Base-by-base conservation (phyloP, 805 yeast species). In the Yamadazyma laniorum region DNA sequence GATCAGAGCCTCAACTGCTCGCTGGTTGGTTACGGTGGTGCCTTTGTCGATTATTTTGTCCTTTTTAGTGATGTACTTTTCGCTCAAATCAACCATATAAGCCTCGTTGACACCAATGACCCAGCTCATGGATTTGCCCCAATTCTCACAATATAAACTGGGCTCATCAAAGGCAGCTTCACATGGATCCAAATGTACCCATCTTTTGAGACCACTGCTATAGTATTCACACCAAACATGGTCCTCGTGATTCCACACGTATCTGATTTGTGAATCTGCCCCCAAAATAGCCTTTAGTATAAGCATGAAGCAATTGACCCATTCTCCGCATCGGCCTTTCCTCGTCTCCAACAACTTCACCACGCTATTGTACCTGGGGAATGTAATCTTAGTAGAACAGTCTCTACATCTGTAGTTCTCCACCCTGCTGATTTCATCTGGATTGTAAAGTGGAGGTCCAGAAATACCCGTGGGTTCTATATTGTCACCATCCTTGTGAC, bases 191-290 rank as follows among this genome's bases (percentile, higher is more conserved):
- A 85, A 65, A 58, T 91, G 98, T 14, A 90, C 70, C 97, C 98
- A 91, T 38, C 88, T 61, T 30, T 72, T 59, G 46, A 76, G 65
- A 15, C 62, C 52, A 0, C 51, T 57, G 1, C 95, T 85, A 56
- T 78, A 90, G 50, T 84, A 82, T 54, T 91, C 98, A 51, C 95
- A 84, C 98, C 98, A 91, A 1, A 87, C 97, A 57, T 91, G 98
- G 56, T 91, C 98, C 56, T 91, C 98, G 6, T 75, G 66, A 57
- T 88, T 89, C 95, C 95, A 86, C 2, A 90, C 65, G 52, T 83
- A 89, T 35, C 98, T 63, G 11, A 61, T 42, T n/a, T 51, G 48
- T 12, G 52, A 44, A 15, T 55, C 60, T 2, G 53, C 38, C 1
- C 77, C 76, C 18, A 78, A 67, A 29, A 90, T 63, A 0, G 95